Evolutionary conservation across 2,329 filamentous ascomycete species (phyloP), one percentile per base, ranked within the genome.

Genomic region (Claviceps sp.): DNA sequence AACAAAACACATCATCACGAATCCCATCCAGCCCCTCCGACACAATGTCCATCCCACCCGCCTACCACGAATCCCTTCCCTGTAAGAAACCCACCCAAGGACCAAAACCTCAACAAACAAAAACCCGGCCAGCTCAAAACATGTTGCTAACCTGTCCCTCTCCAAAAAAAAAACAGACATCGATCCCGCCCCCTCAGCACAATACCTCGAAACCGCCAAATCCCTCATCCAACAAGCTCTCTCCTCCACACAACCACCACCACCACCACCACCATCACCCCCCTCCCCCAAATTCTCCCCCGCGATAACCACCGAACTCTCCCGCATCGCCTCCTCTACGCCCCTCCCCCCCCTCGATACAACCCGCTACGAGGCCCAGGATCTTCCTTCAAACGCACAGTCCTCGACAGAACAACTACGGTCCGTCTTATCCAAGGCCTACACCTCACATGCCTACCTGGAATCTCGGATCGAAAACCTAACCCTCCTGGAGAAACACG

Each of bases 301-400:
- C 6, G 16, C 9, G 23, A 20, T 34, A 4, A 4, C 16, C 38
- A 4, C 38, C 4, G 47, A 49, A 34, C 16, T 43, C n/a, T 16
- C 52, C 20, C 85, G 88, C 57, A 74, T 90, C 54, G 71, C 79
- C 45, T 55, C 59, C 29, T 51, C 58, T 1, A 49, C 56, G 4
- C 63, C 74, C n/a, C 72, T 76, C 49, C 48, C 63, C n/a, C 77
- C 82, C 1, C 69, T 86, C 52, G 86, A 95, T 66, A 73, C 88
- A 17, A 71, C 78, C 44, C 88, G 90, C 59, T 97, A 97, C 77
- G 87, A 95, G 68, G 79, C 83, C 2, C 80, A 82, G 50, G 79
- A 86, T 20, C 37, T 75, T 69, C 42, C 40, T 11, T 11, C 8
- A 13, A 20, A 42, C 39, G 5, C n/a, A 4, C 51, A 61, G 42